Evolutionary conservation across 1,284 basidiomycete genomes (phyloP).

Genomic region (Malassezia dermatis): DNA sequence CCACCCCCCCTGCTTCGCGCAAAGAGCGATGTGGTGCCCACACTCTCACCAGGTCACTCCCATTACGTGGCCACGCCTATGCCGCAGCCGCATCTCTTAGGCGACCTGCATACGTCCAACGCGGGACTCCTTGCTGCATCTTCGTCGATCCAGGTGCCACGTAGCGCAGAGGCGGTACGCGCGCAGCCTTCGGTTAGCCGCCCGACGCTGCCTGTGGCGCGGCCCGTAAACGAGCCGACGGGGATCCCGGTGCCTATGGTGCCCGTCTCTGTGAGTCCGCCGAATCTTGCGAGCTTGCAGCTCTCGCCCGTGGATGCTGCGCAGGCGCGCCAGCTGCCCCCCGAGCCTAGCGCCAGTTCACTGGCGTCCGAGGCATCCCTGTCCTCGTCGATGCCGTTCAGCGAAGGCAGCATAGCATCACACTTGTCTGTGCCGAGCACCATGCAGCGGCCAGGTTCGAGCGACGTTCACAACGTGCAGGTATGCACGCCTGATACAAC

Average conservation of each 20-base stretch:
- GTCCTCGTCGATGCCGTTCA: not conserved
- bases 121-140: not conserved
- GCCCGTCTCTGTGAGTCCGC: not conserved
- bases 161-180: not conserved
- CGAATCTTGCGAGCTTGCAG: not conserved
- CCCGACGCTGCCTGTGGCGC: not conserved
- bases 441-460: not conserved
- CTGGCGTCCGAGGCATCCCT: not conserved
- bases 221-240: not conserved
- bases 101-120: not conserved
- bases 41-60: not conserved
- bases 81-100: not conserved
- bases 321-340: not conserved
- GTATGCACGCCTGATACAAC: not conserved
- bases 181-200: not conserved
- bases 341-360: not conserved
- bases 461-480: not conserved
- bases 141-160: not conserved
- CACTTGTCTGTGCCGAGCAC: not conserved
- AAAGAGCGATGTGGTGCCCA: not conserved
- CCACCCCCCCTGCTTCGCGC: not conserved
- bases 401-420: not conserved
- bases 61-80: not conserved
- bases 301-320: not conserved
- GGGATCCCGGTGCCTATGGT: not conserved